Conservation (phyloP, 2,329 filamentous ascomycete genomes). For the Phaeomoniella chlamydospora region DNA sequence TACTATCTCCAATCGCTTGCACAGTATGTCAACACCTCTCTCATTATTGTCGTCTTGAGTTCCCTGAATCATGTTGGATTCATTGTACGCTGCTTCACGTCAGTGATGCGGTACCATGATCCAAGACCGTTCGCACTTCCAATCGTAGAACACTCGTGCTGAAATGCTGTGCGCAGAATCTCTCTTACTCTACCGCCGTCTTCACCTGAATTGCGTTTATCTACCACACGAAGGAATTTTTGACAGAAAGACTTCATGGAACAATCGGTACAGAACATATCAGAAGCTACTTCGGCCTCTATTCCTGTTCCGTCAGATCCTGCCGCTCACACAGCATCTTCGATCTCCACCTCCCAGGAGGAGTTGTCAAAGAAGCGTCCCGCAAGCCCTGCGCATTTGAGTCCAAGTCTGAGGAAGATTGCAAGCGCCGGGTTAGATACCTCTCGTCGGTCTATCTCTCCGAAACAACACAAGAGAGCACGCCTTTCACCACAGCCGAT, state of each 20-base stretch:
- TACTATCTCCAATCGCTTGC: constrained; percentile 19
- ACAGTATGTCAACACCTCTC: constrained; percentile 16
- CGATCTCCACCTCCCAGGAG: not conserved
- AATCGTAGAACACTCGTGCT: too few relatives aligned
- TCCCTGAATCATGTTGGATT: too few relatives aligned
- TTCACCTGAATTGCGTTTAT: too few relatives aligned
- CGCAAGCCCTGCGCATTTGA: constrained; percentile 15
- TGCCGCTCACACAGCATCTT: constrained; percentile 6
- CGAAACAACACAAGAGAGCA: constrained; percentile 17
- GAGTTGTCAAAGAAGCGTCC: constrained; percentile 11
- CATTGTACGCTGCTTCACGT: too few relatives aligned
- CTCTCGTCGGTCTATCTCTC: constrained; percentile 9
- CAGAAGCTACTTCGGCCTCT: not conserved
- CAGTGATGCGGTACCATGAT: too few relatives aligned
- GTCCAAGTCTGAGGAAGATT: constrained; percentile 23
- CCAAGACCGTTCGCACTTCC: too few relatives aligned
- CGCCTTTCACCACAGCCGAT: constrained; percentile 20
- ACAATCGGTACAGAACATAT: not conserved
- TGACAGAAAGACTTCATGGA: too few relatives aligned
- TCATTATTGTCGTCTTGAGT: constrained; percentile 6
- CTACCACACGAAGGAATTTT: too few relatives aligned
- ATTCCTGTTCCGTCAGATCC: constrained; percentile 5
- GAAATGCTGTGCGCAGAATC: too few relatives aligned
- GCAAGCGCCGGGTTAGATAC: constrained; percentile 25
- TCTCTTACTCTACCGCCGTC: too few relatives aligned